phyloP scores from a whole-genome alignment of 2,329 filamentous ascomycete species.

The Tolypocladium nubicola region DNA sequence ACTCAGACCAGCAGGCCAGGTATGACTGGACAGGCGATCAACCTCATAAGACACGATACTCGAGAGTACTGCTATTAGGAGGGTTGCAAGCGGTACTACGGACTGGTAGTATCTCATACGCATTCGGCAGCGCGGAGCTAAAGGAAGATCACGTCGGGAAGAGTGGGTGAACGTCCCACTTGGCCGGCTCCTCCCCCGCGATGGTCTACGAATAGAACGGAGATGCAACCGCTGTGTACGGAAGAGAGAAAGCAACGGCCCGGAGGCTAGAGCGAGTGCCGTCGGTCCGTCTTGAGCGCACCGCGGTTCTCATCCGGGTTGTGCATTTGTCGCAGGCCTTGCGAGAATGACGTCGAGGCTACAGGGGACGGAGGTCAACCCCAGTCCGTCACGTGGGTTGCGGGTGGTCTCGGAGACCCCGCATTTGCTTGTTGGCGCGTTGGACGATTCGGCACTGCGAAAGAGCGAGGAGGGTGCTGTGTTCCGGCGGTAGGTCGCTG shows the following conservation, averaged over 20 bases:
- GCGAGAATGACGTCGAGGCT: constrained; percentile 12
- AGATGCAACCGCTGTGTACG: neutral
- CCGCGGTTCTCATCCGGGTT: neutral
- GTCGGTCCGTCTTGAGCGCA: neutral
- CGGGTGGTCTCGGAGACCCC: constrained; percentile 11
- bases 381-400: neutral
- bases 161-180: neutral
- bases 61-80: too few relatives aligned
- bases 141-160: neutral
- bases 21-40: too few relatives aligned
- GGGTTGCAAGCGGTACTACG: too few relatives aligned
- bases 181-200: neutral
- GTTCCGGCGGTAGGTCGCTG: neutral
- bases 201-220: neutral
- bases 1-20: too few relatives aligned
- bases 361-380: constrained; percentile 4
- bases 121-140: neutral
- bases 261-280: neutral
- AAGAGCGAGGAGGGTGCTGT: neutral
- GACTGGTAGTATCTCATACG: neutral
- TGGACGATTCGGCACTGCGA: neutral
- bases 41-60: too few relatives aligned
- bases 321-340: neutral
- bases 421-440: neutral
- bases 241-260: too few relatives aligned